These are phyloP conservation scores for Westerdykella sp. DNA, from an alignment of 2,329 filamentous ascomycete species.

Conservation along the genomic window DNA sequence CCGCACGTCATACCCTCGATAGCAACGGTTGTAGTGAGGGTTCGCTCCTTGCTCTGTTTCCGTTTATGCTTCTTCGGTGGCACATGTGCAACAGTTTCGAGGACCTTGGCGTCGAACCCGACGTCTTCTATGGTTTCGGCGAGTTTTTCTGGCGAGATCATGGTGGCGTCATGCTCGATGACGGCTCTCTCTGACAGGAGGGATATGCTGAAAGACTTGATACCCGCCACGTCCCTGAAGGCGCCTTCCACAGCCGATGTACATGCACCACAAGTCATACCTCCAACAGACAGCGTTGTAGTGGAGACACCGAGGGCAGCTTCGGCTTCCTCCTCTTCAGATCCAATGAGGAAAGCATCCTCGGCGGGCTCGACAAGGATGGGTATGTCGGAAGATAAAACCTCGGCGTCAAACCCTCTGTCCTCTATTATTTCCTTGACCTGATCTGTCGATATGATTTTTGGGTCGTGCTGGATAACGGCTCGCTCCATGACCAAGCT, in stretches of 20 bases:
- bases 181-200: slow-evolving; percentile 79
- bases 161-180: slow-evolving; percentile 65
- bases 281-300: slow-evolving; percentile 72
- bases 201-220: slow-evolving; percentile 74
- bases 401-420: slow-evolving; percentile 81
- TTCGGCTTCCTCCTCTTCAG: slow-evolving; percentile 29
- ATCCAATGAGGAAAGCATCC: slow-evolving; percentile 33
- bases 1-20: slow-evolving; percentile 98
- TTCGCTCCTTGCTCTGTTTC: slow-evolving; percentile 39
- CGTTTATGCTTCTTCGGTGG: slow-evolving; percentile 27
- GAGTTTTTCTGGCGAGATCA: slow-evolving; percentile 49
- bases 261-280: slow-evolving; percentile 89
- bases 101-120: slow-evolving; percentile 72
- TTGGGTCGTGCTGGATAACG: slow-evolving; percentile 84
- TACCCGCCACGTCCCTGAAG: slow-evolving; percentile 66
- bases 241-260: slow-evolving; percentile 78
- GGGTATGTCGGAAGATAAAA: slow-evolving; percentile 75
- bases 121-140: slow-evolving; percentile 58
- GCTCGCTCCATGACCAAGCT: slow-evolving; percentile 93
- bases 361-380: slow-evolving; percentile 42
- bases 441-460: slow-evolving; percentile 64
- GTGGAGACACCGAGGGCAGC: slow-evolving; percentile 43
- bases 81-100: slow-evolving; percentile 59
- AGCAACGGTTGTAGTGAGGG: slow-evolving; percentile 71
- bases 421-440: slow-evolving; percentile 86